These are phyloP conservation scores for Calonectria multiphialidica DNA, from an alignment of 2,329 filamentous ascomycete species.

Conservation along the genomic window DNA sequence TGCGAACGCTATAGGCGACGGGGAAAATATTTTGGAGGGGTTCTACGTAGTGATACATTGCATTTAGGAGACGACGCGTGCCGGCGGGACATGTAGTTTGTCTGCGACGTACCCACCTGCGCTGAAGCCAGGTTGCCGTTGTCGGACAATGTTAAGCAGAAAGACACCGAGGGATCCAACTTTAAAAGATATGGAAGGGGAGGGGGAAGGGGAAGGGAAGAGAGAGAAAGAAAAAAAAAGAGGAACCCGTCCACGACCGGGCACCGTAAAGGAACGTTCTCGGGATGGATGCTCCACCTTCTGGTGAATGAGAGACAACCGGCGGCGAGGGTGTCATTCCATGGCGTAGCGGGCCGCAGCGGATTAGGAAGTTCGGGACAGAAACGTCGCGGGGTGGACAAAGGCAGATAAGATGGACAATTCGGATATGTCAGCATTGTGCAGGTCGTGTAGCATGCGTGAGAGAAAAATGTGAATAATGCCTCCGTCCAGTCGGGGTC, in stretches of 20 bases:
- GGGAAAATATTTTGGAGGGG: not conserved
- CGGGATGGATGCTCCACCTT: not conserved
- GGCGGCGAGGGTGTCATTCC: not conserved
- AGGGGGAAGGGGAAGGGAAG: not conserved
- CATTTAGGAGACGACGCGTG: not conserved
- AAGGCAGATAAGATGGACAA: not conserved
- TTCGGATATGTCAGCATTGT: not conserved
- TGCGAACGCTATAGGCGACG: not conserved
- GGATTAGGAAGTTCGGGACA: slow-evolving; percentile 3
- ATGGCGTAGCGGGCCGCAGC: slow-evolving; percentile 3
- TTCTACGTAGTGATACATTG: not conserved
- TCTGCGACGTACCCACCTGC: not conserved
- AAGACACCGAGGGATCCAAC: not conserved
- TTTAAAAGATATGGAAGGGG: not conserved
- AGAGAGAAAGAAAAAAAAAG: not conserved
- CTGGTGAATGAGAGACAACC: not conserved
- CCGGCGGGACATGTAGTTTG: not conserved
- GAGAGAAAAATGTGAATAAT: not conserved
- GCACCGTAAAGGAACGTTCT: not conserved
- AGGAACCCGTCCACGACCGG: not conserved
- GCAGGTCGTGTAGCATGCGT: not conserved
- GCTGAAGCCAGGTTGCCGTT: not conserved
- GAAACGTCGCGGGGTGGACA: not conserved
- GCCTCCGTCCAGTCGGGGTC: not conserved
- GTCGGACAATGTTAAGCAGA: not conserved